phyloP scores from a whole-genome alignment of 83 land plant species.

The Diphasiastrum complanatum region DNA sequence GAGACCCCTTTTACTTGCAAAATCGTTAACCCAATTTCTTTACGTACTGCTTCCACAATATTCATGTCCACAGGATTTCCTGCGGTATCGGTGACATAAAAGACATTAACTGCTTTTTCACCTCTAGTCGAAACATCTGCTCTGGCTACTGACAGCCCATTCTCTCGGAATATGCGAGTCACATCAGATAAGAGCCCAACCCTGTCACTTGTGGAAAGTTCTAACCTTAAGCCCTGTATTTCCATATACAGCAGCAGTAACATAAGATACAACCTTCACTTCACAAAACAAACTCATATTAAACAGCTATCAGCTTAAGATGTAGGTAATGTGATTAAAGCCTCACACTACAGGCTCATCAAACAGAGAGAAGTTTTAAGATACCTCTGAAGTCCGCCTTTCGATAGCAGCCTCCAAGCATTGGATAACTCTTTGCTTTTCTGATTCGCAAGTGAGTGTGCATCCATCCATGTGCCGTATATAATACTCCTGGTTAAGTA shows the following conservation, averaged over 20 bases:
- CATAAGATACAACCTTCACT: no score
- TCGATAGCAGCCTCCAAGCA: slow-evolving; percentile 72
- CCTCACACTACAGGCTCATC: no score
- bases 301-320: no score
- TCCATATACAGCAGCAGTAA: neutral
- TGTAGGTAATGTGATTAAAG: no score
- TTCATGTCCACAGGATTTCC: slow-evolving; percentile 48
- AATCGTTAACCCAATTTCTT: slow-evolving; percentile 50
- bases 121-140: slow-evolving; percentile 63
- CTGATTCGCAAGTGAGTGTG: slow-evolving; percentile 63
- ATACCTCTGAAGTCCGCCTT: slow-evolving; percentile 64
- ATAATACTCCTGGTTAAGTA: slow-evolving; percentile 66
- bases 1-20: slow-evolving; percentile 50
- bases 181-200: slow-evolving; percentile 64
- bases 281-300: no score
- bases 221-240: slow-evolving; percentile 67
- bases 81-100: slow-evolving; percentile 62
- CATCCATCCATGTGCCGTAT: slow-evolving; percentile 66
- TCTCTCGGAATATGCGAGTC: slow-evolving; percentile 70
- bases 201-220: slow-evolving; percentile 53
- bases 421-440: slow-evolving; percentile 56
- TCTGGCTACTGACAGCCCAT: slow-evolving; percentile 59
- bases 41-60: slow-evolving; percentile 52
- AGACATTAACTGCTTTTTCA: slow-evolving; percentile 46
- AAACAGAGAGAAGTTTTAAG: neutral